Conservation (phyloP, 2,329 filamentous ascomycete genomes). For the Trichoderma harzianum region DNA sequence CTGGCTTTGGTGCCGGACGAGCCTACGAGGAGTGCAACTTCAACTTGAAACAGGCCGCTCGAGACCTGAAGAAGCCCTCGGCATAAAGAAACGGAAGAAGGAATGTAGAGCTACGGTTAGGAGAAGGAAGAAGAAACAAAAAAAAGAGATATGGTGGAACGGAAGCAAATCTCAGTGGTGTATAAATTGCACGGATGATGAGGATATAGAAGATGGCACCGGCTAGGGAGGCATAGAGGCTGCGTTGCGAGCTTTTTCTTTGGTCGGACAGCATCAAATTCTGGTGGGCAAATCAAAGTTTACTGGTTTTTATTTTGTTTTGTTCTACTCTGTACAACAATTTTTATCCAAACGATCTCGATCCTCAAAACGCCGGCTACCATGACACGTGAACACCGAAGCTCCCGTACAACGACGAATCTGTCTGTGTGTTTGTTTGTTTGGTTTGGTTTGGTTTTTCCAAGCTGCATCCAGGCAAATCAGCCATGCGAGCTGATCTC, state of each 20-base stretch:
- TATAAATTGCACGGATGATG: background rate
- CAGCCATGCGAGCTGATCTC: conserved; percentile 17
- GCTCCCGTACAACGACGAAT: background rate
- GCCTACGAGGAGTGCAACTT: conserved; percentile 98
- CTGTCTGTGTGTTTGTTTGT: conserved; percentile 15
- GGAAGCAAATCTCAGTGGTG: background rate
- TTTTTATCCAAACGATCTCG: conserved; percentile 14
- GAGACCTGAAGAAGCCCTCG: conserved; percentile 52
- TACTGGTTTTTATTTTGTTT: conserved; percentile 26
- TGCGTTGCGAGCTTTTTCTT: conserved; percentile 13
- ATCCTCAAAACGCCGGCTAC: conserved; percentile 7
- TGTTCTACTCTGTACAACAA: conserved; percentile 34
- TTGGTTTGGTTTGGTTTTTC: conserved; percentile 16
- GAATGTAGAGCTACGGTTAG: background rate
- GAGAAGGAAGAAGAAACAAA: background rate
- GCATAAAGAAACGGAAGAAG: conserved; percentile 32
- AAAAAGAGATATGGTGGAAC: background rate
- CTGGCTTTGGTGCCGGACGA: conserved; percentile 91
- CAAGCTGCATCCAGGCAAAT: conserved; percentile 18
- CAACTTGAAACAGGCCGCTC: conserved; percentile 61
- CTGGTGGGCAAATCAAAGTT: conserved; percentile 22
- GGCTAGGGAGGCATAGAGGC: conserved; percentile 20
- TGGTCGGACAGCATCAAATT: conserved; percentile 3
- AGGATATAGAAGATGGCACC: conserved; percentile 22
- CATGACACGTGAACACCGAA: conserved; percentile 14